Evolutionary conservation across 495 filamentous ascomycete species (phyloP).

Genomic region (Platismatia glauca): DNA sequence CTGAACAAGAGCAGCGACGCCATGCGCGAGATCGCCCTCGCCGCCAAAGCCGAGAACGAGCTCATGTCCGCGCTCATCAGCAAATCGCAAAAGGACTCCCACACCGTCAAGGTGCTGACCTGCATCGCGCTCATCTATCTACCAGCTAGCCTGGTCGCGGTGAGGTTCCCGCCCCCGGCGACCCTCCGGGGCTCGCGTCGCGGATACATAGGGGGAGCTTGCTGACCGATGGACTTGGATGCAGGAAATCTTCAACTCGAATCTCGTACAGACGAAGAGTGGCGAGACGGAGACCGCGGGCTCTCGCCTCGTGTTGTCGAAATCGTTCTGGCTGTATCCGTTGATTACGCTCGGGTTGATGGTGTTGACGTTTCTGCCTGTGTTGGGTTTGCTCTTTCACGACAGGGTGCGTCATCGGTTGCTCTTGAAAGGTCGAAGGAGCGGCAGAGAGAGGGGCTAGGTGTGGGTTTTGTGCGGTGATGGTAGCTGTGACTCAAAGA

Average conservation of each 20-base stretch:
- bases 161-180: not conserved
- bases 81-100: not conserved
- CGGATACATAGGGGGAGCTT: not conserved
- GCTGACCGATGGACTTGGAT: not conserved
- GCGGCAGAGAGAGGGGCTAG: not conserved
- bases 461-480: not conserved
- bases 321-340: not conserved
- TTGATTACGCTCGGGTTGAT: not conserved
- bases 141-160: not conserved
- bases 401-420: not conserved
- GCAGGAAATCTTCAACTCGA: not conserved
- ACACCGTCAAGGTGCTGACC: not conserved
- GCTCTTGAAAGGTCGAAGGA: not conserved
- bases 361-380: not conserved
- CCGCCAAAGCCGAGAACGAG: not conserved
- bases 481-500: too few relatives aligned
- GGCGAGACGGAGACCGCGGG: not conserved
- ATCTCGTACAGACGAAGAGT: not conserved
- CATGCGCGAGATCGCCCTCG: not conserved
- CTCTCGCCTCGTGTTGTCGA: not conserved
- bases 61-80: not conserved
- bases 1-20: not conserved
- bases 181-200: too few relatives aligned
- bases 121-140: not conserved
- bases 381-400: not conserved